phyloP scores from a whole-genome alignment of 768 basidiomycete genomes.

The Coprinellus micaceus region DNA sequence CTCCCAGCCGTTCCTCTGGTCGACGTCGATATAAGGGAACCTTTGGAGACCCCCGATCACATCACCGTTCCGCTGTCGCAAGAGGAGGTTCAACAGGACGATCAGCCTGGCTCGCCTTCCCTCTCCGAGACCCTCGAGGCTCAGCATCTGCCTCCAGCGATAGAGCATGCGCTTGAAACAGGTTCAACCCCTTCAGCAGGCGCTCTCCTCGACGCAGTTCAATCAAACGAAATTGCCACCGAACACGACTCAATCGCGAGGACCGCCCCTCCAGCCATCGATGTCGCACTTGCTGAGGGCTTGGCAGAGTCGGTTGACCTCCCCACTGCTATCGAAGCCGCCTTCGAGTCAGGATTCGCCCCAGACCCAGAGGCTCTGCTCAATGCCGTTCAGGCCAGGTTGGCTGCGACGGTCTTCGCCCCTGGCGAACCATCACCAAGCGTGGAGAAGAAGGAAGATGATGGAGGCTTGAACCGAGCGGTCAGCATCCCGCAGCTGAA shows the following conservation, averaged over 20 bases:
- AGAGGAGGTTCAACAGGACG: background rate
- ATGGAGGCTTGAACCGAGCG: background rate
- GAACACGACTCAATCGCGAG: background rate
- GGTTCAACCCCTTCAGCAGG: background rate
- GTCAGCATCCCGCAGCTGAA: no score
- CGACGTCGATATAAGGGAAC: background rate
- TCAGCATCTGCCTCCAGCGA: background rate
- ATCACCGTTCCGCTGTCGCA: background rate
- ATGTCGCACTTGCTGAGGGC: background rate
- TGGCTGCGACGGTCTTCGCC: slow-evolving; percentile 1
- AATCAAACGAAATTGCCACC: background rate
- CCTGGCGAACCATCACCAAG: background rate
- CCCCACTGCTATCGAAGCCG: slow-evolving; percentile 7
- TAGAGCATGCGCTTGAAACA: background rate
- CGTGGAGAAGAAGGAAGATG: background rate
- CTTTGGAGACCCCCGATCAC: background rate
- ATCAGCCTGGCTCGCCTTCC: background rate
- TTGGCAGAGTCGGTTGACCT: slow-evolving; percentile 3
- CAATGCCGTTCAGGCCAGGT: slow-evolving; percentile 8
- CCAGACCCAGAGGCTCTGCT: slow-evolving; percentile 7
- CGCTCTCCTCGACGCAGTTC: background rate
- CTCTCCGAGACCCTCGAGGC: background rate
- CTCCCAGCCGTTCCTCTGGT: slow-evolving; percentile 5
- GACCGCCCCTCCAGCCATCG: background rate
- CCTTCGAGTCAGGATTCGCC: slow-evolving; percentile 1